Conservation (phyloP, 140 eudicot species). For the Bidens hawaiensis region DNA sequence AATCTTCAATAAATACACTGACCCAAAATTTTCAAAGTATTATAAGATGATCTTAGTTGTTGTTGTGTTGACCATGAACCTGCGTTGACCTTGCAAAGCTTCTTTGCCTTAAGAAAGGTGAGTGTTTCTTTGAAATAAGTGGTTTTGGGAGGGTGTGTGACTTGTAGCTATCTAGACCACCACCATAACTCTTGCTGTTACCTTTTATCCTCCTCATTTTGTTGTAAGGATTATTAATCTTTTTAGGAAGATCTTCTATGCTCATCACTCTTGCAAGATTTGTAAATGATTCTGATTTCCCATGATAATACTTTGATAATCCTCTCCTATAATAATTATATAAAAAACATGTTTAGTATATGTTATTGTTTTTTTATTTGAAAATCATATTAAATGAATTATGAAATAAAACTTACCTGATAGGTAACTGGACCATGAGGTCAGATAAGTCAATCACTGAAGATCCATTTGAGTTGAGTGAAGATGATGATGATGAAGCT, state of each 20-base stretch:
- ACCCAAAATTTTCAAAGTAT: neutral
- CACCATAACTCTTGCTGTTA: conserved; percentile 51
- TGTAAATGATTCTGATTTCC: conserved; percentile 82
- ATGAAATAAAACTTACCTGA: conserved; percentile 52
- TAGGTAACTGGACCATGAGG: conserved; percentile 70
- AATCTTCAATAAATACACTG: neutral
- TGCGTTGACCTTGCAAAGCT: conserved; percentile 24
- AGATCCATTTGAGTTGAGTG: conserved; percentile 26
- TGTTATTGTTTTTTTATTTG: too few species aligned
- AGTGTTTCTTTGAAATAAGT: conserved; percentile 47
- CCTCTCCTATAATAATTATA: conserved; percentile 58
- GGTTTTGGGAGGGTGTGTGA: conserved; percentile 57
- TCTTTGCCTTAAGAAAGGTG: conserved; percentile 33
- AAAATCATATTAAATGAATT: too few species aligned
- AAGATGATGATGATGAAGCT: conserved; percentile 42
- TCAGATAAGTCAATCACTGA: conserved; percentile 59
- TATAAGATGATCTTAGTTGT: conserved; percentile 9
- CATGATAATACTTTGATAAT: conserved; percentile 71
- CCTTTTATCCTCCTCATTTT: conserved; percentile 38
- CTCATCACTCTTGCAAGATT: conserved; percentile 68
- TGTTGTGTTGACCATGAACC: conserved; percentile 24
- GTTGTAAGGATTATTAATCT: conserved; percentile 35
- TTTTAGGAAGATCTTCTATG: conserved; percentile 85
- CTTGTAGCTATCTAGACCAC: conserved; percentile 48
- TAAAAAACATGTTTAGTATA: conserved; percentile 2